Percentiles rank a stretch among this genome's conserved stretches.
phyloP scores from a whole-genome alignment of 352 stramenopile species.

The Phytopythium mirpurense region DNA sequence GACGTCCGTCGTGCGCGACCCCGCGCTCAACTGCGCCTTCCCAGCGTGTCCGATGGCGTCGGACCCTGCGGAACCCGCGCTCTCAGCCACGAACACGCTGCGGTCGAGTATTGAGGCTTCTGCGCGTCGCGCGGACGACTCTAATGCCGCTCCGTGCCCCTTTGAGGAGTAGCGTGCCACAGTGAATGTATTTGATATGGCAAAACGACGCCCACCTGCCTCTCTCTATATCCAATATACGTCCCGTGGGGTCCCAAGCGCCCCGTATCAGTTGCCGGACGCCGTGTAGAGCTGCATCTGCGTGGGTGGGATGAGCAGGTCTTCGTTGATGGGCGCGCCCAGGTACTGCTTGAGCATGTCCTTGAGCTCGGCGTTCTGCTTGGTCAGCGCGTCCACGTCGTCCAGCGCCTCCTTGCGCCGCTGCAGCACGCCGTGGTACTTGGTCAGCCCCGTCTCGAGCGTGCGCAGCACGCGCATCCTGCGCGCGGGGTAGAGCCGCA shows the following conservation, averaged over 20 bases:
- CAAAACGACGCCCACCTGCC: too few species aligned
- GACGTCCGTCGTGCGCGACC: slow-evolving; percentile 18
- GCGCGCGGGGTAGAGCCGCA: slow-evolving; percentile 63
- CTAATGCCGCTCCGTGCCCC: too few species aligned
- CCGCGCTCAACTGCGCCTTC: slow-evolving; percentile 27
- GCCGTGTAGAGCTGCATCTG: slow-evolving; percentile 68
- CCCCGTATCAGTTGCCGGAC: too few species aligned
- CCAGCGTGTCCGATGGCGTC: slow-evolving; percentile 13
- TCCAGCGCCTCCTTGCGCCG: slow-evolving; percentile 78
- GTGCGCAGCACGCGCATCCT: slow-evolving; percentile 75
- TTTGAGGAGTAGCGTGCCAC: too few species aligned
- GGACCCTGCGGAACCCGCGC: too few species aligned
- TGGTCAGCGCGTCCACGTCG: slow-evolving; percentile 68
- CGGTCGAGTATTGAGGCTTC: background rate
- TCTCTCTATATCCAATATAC: too few species aligned
- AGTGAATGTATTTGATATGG: too few species aligned
- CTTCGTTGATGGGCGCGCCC: slow-evolving; percentile 72
- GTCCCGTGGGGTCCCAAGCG: too few species aligned
- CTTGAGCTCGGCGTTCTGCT: slow-evolving; percentile 89
- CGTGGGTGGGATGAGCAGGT: slow-evolving; percentile 79
- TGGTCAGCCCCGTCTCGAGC: slow-evolving; percentile 76
- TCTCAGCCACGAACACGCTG: background rate
- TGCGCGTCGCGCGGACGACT: background rate
- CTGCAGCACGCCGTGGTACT: slow-evolving; percentile 81
- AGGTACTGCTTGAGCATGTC: slow-evolving; percentile 88